phyloP scores from a whole-genome alignment of 2,329 filamentous ascomycete genomes.

The Alternaria sp. region DNA sequence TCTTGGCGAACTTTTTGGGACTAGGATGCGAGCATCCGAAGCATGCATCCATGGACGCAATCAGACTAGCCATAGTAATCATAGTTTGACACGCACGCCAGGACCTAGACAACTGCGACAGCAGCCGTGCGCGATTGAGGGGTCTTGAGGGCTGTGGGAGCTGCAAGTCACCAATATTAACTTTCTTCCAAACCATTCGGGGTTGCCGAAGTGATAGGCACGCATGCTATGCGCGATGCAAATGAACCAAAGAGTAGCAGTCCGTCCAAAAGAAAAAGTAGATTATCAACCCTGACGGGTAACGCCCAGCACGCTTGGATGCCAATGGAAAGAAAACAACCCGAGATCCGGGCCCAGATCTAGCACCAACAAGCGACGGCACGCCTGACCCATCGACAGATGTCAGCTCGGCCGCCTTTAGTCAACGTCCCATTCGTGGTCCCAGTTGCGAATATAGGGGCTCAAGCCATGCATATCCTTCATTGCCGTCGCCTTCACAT shows the following conservation, averaged over 20 bases:
- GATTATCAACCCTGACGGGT: not conserved
- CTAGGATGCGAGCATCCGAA: constrained; percentile 11
- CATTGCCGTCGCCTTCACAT: constrained; percentile 53
- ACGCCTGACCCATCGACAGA: not conserved
- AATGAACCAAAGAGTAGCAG: not conserved
- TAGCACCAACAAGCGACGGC: not conserved
- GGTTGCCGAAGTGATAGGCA: not conserved
- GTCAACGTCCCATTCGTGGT: constrained; percentile 55
- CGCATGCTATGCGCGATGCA: not conserved
- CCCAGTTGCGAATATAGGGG: constrained; percentile 54
- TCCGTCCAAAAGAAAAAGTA: not conserved
- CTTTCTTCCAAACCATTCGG: not conserved
- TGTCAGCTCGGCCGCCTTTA: constrained; percentile 26
- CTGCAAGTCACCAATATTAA: not conserved
- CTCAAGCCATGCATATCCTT: constrained; percentile 51
- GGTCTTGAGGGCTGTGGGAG: not conserved
- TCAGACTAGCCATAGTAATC: not conserved
- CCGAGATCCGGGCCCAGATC: not conserved
- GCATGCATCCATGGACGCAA: not conserved
- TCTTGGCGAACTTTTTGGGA: not conserved
- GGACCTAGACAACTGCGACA: not conserved
- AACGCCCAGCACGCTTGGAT: not conserved
- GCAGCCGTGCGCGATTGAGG: not conserved
- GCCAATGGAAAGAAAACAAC: not conserved
- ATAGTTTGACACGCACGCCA: not conserved